Conservation (phyloP, 768 basidiomycete genomes). For the Trametes coccinea region DNA sequence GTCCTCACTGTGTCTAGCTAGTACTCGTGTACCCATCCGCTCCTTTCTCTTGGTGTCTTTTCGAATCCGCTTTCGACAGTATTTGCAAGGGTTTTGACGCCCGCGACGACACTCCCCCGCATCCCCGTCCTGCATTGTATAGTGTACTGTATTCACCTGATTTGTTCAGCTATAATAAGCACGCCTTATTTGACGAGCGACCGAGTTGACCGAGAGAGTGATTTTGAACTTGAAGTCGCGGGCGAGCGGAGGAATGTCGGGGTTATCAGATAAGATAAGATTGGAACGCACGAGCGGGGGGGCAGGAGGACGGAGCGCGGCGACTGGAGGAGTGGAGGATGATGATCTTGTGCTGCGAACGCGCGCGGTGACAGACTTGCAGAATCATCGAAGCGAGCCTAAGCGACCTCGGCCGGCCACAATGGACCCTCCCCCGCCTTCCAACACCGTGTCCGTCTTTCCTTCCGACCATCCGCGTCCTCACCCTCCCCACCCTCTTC, state of each 20-base stretch:
- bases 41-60: too few relatives aligned
- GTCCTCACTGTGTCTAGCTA: too few relatives aligned
- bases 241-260: background rate
- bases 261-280: slow-evolving; percentile 22
- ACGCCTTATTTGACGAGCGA: too few relatives aligned
- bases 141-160: too few relatives aligned
- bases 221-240: background rate
- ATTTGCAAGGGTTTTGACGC: too few relatives aligned
- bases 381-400: slow-evolving; percentile 19
- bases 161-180: too few relatives aligned
- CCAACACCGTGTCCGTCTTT: slow-evolving; percentile 1
- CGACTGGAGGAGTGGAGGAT: background rate
- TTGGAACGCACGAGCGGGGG: background rate
- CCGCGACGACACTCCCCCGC: too few relatives aligned
- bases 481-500: background rate
- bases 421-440: slow-evolving; percentile 16
- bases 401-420: slow-evolving; percentile 22
- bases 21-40: too few relatives aligned
- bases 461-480: slow-evolving; percentile 9
- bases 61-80: too few relatives aligned
- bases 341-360: slow-evolving; percentile 16
- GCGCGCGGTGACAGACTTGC: slow-evolving; percentile 12
- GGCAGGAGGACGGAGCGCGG: background rate
- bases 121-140: too few relatives aligned
- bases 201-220: background rate